Conservation (phyloP, 1,284 basidiomycete species). For the Volvariella volvacea region DNA sequence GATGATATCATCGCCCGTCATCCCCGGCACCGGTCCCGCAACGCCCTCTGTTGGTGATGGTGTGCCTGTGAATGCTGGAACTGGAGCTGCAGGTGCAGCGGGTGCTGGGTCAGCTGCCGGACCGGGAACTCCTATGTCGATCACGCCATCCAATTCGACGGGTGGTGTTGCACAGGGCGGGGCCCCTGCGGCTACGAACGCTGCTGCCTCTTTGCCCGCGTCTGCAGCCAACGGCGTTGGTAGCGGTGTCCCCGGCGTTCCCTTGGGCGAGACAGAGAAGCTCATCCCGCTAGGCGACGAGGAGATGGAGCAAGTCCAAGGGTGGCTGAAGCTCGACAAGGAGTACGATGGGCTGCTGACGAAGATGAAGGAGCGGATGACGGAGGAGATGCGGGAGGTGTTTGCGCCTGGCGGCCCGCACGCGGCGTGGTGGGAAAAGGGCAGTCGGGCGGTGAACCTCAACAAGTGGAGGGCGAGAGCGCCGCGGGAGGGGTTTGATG, state of each 20-base stretch:
- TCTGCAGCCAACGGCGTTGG: constrained; percentile 46
- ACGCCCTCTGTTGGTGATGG: too few relatives aligned
- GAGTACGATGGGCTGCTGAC: constrained; percentile 39
- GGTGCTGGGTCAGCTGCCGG: too few relatives aligned
- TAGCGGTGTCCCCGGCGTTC: constrained; percentile 59
- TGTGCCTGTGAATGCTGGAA: too few relatives aligned
- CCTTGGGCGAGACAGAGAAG: constrained; percentile 44
- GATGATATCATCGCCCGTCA: too few relatives aligned
- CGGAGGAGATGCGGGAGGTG: constrained; percentile 31
- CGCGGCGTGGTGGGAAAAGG: constrained; percentile 44
- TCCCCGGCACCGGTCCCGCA: too few relatives aligned
- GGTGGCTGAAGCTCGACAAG: constrained; percentile 41
- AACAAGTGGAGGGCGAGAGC: constrained; percentile 32
- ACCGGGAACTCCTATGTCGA: too few relatives aligned
- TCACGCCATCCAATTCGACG: not conserved
- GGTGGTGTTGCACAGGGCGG: not conserved
- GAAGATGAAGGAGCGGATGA: constrained; percentile 39
- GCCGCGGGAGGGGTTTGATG: constrained; percentile 51
- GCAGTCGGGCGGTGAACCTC: constrained; percentile 21
- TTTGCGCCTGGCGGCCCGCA: constrained; percentile 15
- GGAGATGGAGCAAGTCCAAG: constrained; percentile 32
- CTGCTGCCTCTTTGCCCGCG: constrained; percentile 24
- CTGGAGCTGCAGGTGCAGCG: too few relatives aligned
- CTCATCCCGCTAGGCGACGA: constrained; percentile 45
- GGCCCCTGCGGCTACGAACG: constrained; percentile 5